Evolutionary conservation across 2,329 filamentous ascomycete genomes (phyloP).

Genomic region (Grosmannia clavigera): DNA sequence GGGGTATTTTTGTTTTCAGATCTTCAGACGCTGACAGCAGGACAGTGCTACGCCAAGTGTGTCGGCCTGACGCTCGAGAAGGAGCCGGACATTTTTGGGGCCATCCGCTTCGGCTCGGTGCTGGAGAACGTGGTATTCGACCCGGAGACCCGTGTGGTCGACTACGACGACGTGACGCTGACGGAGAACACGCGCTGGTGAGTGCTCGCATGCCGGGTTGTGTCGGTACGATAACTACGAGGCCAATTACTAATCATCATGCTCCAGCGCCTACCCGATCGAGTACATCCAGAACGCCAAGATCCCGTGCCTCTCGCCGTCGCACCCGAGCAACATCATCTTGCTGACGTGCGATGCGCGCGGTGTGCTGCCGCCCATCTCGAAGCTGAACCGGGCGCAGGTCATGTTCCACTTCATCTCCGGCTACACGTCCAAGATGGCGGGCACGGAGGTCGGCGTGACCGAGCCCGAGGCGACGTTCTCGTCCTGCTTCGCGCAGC

Average conservation of each 20-base stretch:
- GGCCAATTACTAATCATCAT: no score
- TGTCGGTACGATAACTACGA: no score
- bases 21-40: background rate
- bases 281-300: constrained; percentile 99
- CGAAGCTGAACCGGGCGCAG: constrained; percentile 85
- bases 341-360: constrained; percentile 96
- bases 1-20: no score
- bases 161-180: constrained; percentile 90
- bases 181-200: constrained; percentile 82
- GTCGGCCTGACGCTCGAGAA: constrained; percentile 96
- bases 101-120: constrained; percentile 93
- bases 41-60: constrained; percentile 86
- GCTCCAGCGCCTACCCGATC: constrained; percentile 78
- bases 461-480: constrained; percentile 97
- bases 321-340: constrained; percentile 93
- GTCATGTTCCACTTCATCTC: constrained; percentile 99
- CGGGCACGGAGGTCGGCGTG: constrained; percentile 92
- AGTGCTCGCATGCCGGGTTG: background rate
- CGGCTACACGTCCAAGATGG: constrained; percentile 99
- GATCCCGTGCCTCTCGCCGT: constrained; percentile 81
- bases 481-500: constrained; percentile 98
- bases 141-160: constrained; percentile 74
- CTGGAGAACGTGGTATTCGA: constrained; percentile 98
- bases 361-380: constrained; percentile 94
- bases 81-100: constrained; percentile 94